A percentile compares a stretch with the other conserved stretches of the same genome.
These are phyloP conservation scores for Penstemon eatonii DNA, from an alignment of 257 asterid genomes.

Conservation along the genomic window DNA sequence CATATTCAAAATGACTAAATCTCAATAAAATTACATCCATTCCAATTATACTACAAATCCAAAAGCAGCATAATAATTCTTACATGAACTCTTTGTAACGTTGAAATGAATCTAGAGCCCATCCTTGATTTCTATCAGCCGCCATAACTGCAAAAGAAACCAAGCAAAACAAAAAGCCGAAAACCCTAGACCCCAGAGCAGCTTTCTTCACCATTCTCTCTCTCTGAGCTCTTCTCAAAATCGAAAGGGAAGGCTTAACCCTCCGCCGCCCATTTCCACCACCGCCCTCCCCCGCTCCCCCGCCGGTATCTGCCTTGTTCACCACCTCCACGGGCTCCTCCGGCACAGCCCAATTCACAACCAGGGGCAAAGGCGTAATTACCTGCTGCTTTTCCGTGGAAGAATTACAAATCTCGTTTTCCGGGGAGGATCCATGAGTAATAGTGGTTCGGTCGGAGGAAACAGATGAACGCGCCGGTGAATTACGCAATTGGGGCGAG, in stretches of 20 bases:
- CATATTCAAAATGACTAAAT: slow-evolving; percentile 13
- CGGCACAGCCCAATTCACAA: slow-evolving; percentile 36
- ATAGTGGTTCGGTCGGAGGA: slow-evolving; percentile 48
- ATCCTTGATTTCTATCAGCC: slow-evolving; percentile 63
- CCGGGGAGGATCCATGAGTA: slow-evolving; percentile 43
- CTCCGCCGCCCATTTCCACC: slow-evolving; percentile 36
- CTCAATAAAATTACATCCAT: background rate
- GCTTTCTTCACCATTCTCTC: slow-evolving; percentile 51
- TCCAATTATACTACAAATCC: slow-evolving; percentile 6
- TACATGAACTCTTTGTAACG: slow-evolving; percentile 62
- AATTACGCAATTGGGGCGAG: slow-evolving; percentile 37
- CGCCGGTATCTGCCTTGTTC: slow-evolving; percentile 31
- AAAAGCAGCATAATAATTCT: background rate
- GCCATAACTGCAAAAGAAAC: slow-evolving; percentile 68
- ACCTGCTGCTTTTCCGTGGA: slow-evolving; percentile 24
- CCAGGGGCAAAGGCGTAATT: slow-evolving; percentile 29
- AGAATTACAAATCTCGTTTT: slow-evolving; percentile 28
- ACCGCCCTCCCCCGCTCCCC: slow-evolving; percentile 24
- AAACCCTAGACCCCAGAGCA: slow-evolving; percentile 60
- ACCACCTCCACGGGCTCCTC: slow-evolving; percentile 37
- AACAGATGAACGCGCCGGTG: slow-evolving; percentile 46
- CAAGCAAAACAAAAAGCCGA: slow-evolving; percentile 63
- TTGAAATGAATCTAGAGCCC: slow-evolving; percentile 71
- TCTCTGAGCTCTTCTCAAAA: slow-evolving; percentile 37
- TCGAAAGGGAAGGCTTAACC: slow-evolving; percentile 40